phyloP scores from a whole-genome alignment of 2,329 filamentous ascomycete species.

The Allantophomopsis lycopodina region DNA sequence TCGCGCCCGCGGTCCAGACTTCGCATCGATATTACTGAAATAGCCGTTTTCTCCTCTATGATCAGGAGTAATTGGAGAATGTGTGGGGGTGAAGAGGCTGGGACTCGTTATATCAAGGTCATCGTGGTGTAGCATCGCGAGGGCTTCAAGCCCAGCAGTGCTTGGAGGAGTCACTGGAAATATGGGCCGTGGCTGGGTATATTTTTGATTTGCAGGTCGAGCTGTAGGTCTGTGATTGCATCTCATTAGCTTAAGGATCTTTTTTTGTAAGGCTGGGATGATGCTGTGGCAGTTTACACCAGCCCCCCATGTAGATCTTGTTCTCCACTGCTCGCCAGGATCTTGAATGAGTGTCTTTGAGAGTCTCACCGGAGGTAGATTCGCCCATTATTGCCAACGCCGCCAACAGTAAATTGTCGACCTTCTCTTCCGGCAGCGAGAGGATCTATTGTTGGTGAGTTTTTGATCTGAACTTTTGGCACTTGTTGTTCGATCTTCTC shows the following conservation, averaged over 20 bases:
- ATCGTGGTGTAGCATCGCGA: conserved; percentile 18
- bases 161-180: conserved; percentile 48
- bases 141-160: conserved; percentile 38
- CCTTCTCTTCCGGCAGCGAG: conserved; percentile 33
- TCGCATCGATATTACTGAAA: conserved; percentile 5
- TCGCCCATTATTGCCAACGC: conserved; percentile 71
- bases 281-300: conserved; percentile 21
- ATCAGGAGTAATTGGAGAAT: conserved; percentile 20
- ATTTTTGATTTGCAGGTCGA: conserved; percentile 45
- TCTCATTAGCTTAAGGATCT: conserved; percentile 4
- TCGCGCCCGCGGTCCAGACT: conserved; percentile 7
- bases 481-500: conserved; percentile 13
- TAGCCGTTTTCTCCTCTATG: conserved; percentile 15
- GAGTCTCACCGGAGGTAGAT: conserved; percentile 63
- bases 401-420: conserved; percentile 55
- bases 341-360: conserved; percentile 5
- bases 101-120: conserved; percentile 6
- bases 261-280: conserved; percentile 14
- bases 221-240: conserved; percentile 36
- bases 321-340: no score
- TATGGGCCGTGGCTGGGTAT: conserved; percentile 44
- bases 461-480: conserved; percentile 23
- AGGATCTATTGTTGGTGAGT: conserved; percentile 43
- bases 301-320: no score
- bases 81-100: conserved; percentile 17